Percentiles rank a stretch among this genome's conserved stretches.
These are phyloP conservation scores for Penicillium roqueforti DNA, from an alignment of 495 filamentous ascomycete genomes.

Conservation along the genomic window DNA sequence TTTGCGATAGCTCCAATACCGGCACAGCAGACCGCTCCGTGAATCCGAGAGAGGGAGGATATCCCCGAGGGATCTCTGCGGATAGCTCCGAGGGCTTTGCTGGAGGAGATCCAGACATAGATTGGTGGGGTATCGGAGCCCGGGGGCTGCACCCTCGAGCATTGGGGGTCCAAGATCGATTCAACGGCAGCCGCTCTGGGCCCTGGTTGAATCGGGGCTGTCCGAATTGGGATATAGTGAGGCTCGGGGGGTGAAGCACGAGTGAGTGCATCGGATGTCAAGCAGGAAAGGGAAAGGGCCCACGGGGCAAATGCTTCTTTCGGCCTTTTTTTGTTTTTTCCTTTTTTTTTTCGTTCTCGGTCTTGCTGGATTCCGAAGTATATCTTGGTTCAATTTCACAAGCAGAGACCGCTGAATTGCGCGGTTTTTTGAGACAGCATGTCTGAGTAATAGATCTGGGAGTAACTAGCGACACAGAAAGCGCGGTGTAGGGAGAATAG, in stretches of 20 bases:
- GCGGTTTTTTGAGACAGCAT: conserved; percentile 32
- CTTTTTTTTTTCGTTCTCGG: neutral
- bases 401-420: conserved; percentile 22
- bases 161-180: conserved; percentile 65
- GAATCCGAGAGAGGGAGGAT: conserved; percentile 33
- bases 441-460: conserved; percentile 25
- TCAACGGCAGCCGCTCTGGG: conserved; percentile 64
- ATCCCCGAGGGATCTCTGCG: conserved; percentile 48
- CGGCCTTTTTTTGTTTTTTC: neutral
- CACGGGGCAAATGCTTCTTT: conserved; percentile 17
- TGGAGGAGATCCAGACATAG: conserved; percentile 79
- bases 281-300: conserved; percentile 15
- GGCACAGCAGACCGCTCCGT: conserved; percentile 36
- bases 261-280: conserved; percentile 47
- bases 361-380: neutral
- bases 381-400: conserved; percentile 9
- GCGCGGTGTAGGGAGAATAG: conserved; percentile 12
- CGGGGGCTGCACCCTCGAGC: conserved; percentile 61
- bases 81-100: conserved; percentile 58
- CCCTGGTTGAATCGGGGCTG: conserved; percentile 45
- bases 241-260: conserved; percentile 44
- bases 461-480: conserved; percentile 4
- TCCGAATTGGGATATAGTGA: conserved; percentile 41
- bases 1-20: conserved; percentile 2
- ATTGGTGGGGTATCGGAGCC: conserved; percentile 68